Evolutionary conservation across 177 flowering plant species (phyloP), one percentile per base, ranked within the genome.

Genomic region (Tripterygium wilfordii): DNA sequence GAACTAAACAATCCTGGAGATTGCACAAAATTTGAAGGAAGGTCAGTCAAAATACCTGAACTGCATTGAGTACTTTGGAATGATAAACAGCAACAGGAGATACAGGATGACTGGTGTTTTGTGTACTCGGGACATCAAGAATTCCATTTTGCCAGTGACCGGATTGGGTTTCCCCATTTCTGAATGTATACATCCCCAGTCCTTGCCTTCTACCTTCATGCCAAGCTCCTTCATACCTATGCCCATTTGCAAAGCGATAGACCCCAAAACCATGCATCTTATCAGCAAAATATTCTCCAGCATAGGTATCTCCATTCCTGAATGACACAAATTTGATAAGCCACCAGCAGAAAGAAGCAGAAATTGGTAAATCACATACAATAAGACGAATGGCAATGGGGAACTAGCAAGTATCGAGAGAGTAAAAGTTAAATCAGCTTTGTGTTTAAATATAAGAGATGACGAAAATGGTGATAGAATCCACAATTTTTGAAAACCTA

Each of bases 261-360:
- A 83, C 80, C 15, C 98, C 98, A 68, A 91, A 91, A 0, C 98
- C 98, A 67, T 91, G 98, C 92, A 88, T 88, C 71, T 85, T 91
- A 61, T 88, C 96, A 0, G 89, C 92, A 71, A 91, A 91, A 64
- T 91, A 91, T 61, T 91, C 96, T 32, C 98, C 98, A 48, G 96
- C 78, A 69, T 79, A 91, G 38, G 74, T 78, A 55, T 91, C 98
- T 13, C 98, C 98, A 58, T 91, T 91, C 70, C 98, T 88, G 58
- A 1, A 52, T 32, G 30, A 27, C 2, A 19, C 12, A 15, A 23
- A 46, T 5, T 31, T 12, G 15, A 4, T 18, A 10, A 41, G 3
- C 42, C 25, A 43, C 1, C 2, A n/a, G 25, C 12, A 40, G 36
- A 12, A 43, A 22, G 13, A 24, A 10, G 30, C n/a, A n/a, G n/a